Evolutionary conservation across 179 eudicot genomes (phyloP).

Genomic region (Nepenthes alata): DNA sequence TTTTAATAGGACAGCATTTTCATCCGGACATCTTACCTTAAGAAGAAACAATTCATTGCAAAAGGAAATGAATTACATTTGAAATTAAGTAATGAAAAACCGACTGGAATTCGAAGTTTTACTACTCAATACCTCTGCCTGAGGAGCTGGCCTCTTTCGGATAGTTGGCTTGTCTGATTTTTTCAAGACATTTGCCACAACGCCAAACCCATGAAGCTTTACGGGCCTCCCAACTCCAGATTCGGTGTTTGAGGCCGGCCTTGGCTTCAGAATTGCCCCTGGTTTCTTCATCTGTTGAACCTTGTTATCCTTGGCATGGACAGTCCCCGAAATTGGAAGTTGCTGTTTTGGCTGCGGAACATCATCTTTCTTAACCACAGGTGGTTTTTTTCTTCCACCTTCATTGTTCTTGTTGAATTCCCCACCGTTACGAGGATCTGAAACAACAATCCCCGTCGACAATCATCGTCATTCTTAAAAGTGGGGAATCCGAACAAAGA

Average conservation of each 20-base stretch:
- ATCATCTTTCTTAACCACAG: slow-evolving; percentile 21
- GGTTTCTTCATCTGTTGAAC: slow-evolving; percentile 22
- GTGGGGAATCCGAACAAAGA: too few species aligned
- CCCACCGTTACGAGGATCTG: slow-evolving; percentile 63
- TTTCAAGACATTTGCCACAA: slow-evolving; percentile 31
- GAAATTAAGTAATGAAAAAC: background rate
- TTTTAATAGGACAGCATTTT: slow-evolving; percentile 35
- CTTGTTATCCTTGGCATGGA: slow-evolving; percentile 28
- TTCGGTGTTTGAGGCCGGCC: slow-evolving; percentile 29
- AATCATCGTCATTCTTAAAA: too few species aligned
- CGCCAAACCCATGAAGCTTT: slow-evolving; percentile 20
- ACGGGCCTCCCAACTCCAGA: slow-evolving; percentile 59
- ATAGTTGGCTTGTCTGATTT: slow-evolving; percentile 25
- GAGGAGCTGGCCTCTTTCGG: slow-evolving; percentile 49
- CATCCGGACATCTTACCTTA: slow-evolving; percentile 31
- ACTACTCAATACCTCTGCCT: slow-evolving; percentile 28
- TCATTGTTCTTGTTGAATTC: slow-evolving; percentile 18
- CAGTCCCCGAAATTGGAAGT: slow-evolving; percentile 16
- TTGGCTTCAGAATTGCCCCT: slow-evolving; percentile 32
- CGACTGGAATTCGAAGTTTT: background rate
- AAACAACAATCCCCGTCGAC: slow-evolving; percentile 14
- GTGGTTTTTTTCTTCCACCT: slow-evolving; percentile 36
- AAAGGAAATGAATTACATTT: background rate
- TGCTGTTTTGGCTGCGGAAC: slow-evolving; percentile 20
- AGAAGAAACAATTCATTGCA: slow-evolving; percentile 5